Base-by-base conservation (phyloP, 148 eudicot species). In the Bassia scoparia region DNA sequence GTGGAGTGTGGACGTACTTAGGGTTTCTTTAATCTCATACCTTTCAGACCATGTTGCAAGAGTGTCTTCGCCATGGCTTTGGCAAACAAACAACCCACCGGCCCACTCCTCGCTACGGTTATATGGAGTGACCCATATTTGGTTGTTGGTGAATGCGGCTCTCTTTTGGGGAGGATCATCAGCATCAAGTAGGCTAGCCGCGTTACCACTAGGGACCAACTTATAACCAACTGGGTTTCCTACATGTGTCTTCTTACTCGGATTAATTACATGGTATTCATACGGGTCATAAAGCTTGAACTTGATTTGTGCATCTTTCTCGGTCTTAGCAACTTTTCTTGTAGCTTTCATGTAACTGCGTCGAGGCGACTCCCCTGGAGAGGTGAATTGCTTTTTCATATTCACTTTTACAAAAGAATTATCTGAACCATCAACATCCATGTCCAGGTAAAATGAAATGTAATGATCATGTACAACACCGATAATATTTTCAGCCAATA, bases 211-310 rank as follows among this genome's bases (percentile, higher is more conserved):
- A 0, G 97, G 92, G 35, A 96, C 97, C 31, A 96, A 83, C 85
- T 96, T 96, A 73, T 96, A 96, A 27, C 99, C 99, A 27, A 86
- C 90, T 3, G 95, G 90, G 80, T 96, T 96, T 16, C 99, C 99
- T 0, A 96, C 88, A 13, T 87, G 77, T 0, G 99, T 88, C 80
- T 71, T 84, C 76, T 92, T 90, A 29, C 79, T 71, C 1, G 96
- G 96, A 74, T 96, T 96, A 50, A 96, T 64, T 49, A 90, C 76
- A 12, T 96, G 99, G 70, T 88, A 96, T 44, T 96, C 99, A 0
- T 78, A 78, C 2, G 99, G 99, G 55, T 90, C 87, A 49, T 92
- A 92, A 8, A 96, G 89, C 72, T 90, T 92, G 76, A 96, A 87
- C 86, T 90, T 96, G 20, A 96, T 78, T 61, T 96, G 97, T 11